Evolutionary conservation across 116 monocot species (phyloP), one percentile per base, ranked within the genome.

Genomic region (Phalaenopsis hybrid): DNA sequence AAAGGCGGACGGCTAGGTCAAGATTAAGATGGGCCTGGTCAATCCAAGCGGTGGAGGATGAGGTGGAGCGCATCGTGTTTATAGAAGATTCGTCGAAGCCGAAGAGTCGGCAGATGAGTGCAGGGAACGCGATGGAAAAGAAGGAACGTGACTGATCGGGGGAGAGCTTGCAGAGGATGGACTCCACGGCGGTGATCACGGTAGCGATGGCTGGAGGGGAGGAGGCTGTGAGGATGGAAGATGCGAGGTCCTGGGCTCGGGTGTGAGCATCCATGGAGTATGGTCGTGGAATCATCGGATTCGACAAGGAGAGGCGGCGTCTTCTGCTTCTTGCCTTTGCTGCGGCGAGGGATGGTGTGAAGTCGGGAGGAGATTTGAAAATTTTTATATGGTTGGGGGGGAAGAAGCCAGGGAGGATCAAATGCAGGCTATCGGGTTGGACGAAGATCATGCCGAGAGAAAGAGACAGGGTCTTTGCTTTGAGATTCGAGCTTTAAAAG

Each of bases 101-200:
- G 86, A 96, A 97, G 81, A 94, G 89, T 72, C 90, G 87, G 84
- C 84, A 88, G 81, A 97, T 68, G 77, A 97, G 91, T 74, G 88
- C 74, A 44, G 97, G 94, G 83, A 97, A 90, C 79, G 90, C 88
- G 79, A 84, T 18, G 84, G 94, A 91, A 89, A 92, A 94, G 88
- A 94, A 94, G 82, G 89, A 75, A 70, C 92, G 94, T 75, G 51
- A 45, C 69, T 92, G 90, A 67, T 92, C 89, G 70, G 79, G 33
- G 11, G 90, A 79, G 81, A 87, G 86, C 31, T 85, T 67, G 61
- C 80, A 92, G 85, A 94, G 89, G 85, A 90, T 87, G 20, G 92
- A 81, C 10, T 78, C 84, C 69, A 86, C 79, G 57, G 88, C 55
- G 75, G 86, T 75, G 84, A 77, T 41, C 77, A 91, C 86, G 82